These are phyloP conservation scores for Ramularia endophylla DNA, from an alignment of 2,329 filamentous ascomycete species.

Conservation along the genomic window DNA sequence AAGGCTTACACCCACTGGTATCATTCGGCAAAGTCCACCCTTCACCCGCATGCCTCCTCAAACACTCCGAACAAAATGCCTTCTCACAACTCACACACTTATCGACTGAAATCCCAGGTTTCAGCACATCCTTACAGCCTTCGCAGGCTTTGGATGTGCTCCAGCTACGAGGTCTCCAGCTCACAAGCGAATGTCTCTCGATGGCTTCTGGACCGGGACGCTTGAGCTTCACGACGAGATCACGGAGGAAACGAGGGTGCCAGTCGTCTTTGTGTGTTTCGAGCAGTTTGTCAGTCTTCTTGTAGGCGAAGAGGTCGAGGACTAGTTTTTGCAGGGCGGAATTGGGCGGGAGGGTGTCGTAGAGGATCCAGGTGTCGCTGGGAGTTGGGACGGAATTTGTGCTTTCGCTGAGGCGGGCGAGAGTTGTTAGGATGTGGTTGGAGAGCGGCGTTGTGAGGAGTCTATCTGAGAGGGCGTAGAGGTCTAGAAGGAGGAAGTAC, in stretches of 20 bases:
- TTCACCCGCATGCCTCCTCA: slow-evolving; percentile 27
- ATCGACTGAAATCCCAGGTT: slow-evolving; percentile 33
- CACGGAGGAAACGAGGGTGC: slow-evolving; percentile 44
- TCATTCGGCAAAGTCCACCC: slow-evolving; percentile 25
- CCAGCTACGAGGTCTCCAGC: slow-evolving; percentile 36
- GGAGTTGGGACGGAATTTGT: slow-evolving; percentile 48
- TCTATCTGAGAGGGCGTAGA: slow-evolving; percentile 43
- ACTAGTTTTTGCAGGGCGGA: slow-evolving; percentile 38
- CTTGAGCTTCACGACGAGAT: slow-evolving; percentile 43
- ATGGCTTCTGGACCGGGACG: slow-evolving; percentile 39
- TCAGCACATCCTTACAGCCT: slow-evolving; percentile 34
- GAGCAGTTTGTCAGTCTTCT: slow-evolving; percentile 46
- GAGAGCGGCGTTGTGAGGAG: slow-evolving; percentile 41
- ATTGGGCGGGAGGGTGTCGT: slow-evolving; percentile 37
- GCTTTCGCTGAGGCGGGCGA: slow-evolving; percentile 40
- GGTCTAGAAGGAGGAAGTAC: slow-evolving; percentile 45
- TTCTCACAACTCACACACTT: slow-evolving; percentile 37
- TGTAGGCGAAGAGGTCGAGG: slow-evolving; percentile 47
- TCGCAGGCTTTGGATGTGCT: slow-evolving; percentile 32
- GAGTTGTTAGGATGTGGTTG: slow-evolving; percentile 40
- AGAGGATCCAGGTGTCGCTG: slow-evolving; percentile 43
- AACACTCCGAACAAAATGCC: slow-evolving; percentile 39
- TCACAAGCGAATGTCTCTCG: slow-evolving; percentile 35
- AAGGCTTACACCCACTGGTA: slow-evolving; percentile 35
- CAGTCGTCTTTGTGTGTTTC: slow-evolving; percentile 42